Evolutionary conservation across 169 alveolate genomes (phyloP).

Genomic region (Eimeria acervulina): DNA sequence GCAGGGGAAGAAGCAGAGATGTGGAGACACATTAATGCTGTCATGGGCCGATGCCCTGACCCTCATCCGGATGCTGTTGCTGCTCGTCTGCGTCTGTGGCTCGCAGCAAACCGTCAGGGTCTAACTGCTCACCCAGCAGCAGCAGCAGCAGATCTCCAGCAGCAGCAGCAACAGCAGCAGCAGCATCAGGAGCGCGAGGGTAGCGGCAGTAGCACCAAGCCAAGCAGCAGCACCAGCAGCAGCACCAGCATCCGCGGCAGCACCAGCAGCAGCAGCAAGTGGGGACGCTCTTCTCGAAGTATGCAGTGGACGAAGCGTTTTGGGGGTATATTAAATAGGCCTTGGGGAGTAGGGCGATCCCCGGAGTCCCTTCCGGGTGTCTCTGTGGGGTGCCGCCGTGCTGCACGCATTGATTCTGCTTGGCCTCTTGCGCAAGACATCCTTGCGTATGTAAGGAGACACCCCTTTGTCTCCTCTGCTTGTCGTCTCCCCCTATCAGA

Average conservation of each 20-base stretch:
- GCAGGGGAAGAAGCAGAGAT: slow-evolving; percentile 84
- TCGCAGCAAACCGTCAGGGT: slow-evolving; percentile 81
- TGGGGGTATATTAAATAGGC: not conserved
- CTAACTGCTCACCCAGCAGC: slow-evolving; percentile 37
- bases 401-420: not conserved
- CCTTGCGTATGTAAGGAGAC: slow-evolving; percentile 74
- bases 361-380: not conserved
- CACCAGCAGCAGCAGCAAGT: slow-evolving; percentile 27
- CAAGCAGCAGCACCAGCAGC: not conserved
- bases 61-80: slow-evolving; percentile 90
- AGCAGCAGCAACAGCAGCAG: slow-evolving; percentile 52
- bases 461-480: slow-evolving; percentile 82
- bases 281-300: slow-evolving; percentile 11
- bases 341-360: slow-evolving; percentile 51
- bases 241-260: slow-evolving; percentile 47
- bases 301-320: not conserved
- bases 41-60: slow-evolving; percentile 77
- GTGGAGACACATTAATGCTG: slow-evolving; percentile 81
- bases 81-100: slow-evolving; percentile 85
- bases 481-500: slow-evolving; percentile 86
- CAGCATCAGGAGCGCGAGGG: slow-evolving; percentile 16
- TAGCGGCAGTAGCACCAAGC: not conserved
- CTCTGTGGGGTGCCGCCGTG: not conserved
- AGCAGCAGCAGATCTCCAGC: not conserved
- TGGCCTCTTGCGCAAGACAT: slow-evolving; percentile 85